phyloP scores from a whole-genome alignment of 495 filamentous ascomycete species.

The Chaetomium cochliodes region DNA sequence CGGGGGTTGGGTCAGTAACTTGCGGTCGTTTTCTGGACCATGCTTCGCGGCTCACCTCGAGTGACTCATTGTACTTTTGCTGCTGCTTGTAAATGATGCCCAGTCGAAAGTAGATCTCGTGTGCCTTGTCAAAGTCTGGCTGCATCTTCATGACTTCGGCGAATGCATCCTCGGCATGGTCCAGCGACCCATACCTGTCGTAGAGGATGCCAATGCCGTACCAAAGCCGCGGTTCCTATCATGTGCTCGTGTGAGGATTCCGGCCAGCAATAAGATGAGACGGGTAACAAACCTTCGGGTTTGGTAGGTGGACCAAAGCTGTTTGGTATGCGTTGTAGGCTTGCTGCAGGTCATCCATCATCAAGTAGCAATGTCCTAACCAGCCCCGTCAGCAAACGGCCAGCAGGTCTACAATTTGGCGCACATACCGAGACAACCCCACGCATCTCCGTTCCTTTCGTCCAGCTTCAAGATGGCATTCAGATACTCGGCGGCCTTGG shows the following conservation, averaged over 20 bases:
- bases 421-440: slow-evolving; percentile 82
- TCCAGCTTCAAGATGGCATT: slow-evolving; percentile 91
- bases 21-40: background rate
- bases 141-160: slow-evolving; percentile 99
- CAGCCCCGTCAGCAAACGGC: slow-evolving; percentile 17
- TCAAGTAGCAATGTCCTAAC: slow-evolving; percentile 88
- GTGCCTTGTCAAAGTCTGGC: slow-evolving; percentile 96
- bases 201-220: slow-evolving; percentile 99
- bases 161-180: slow-evolving; percentile 97
- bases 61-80: slow-evolving; percentile 85
- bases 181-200: slow-evolving; percentile 92
- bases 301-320: slow-evolving; percentile 86
- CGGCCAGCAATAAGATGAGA: background rate
- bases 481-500: slow-evolving; percentile 90
- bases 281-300: slow-evolving; percentile 73
- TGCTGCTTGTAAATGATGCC: slow-evolving; percentile 99
- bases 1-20: slow-evolving; percentile 30
- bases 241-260: slow-evolving; percentile 21
- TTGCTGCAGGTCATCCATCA: slow-evolving; percentile 99
- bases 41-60: slow-evolving; percentile 66
- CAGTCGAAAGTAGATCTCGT: slow-evolving; percentile 97
- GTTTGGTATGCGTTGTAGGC: slow-evolving; percentile 98
- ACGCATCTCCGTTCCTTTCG: slow-evolving; percentile 84
- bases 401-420: background rate
- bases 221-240: slow-evolving; percentile 96